Conservation (phyloP, 805 yeast genomes). For the Ogataea degrootiae region DNA sequence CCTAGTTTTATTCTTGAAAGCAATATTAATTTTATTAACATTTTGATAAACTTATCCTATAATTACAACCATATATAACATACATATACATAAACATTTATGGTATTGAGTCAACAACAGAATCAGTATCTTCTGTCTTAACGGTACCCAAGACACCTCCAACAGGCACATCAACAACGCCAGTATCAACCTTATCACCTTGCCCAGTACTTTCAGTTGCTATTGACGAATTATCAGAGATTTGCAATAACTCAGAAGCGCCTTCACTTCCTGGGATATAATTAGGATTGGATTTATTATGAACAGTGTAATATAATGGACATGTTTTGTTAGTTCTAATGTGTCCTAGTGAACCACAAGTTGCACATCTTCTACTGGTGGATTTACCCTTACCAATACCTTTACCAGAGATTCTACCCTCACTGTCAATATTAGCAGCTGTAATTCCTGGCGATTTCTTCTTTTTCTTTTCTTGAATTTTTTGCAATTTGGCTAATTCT, state of each 20-base stretch:
- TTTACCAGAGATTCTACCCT: conserved; percentile 48
- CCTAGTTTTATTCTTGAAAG: neutral
- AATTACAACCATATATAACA: no score
- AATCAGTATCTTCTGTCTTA: neutral
- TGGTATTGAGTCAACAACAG: no score
- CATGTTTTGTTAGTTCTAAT: conserved; percentile 88
- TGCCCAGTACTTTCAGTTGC: neutral
- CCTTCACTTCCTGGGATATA: conserved; percentile 30
- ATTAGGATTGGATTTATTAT: conserved; percentile 32
- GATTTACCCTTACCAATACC: conserved; percentile 71
- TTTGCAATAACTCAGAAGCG: conserved; percentile 14
- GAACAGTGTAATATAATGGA: conserved; percentile 66
- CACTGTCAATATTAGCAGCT: conserved; percentile 31
- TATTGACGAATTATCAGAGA: neutral
- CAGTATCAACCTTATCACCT: neutral
- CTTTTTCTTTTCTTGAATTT: conserved; percentile 59
- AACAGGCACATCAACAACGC: neutral
- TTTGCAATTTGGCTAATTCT: conserved; percentile 76
- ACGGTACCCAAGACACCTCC: neutral
- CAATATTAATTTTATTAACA: neutral
- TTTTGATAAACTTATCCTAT: neutral
- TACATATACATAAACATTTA: no score
- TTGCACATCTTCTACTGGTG: conserved; percentile 80
- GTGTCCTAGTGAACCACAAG: conserved; percentile 95
- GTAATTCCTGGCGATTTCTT: conserved; percentile 29